Percentiles rank a stretch among this genome's conserved stretches.
Conservation (phyloP, 1,284 basidiomycete genomes). For the Peniophora sp. region DNA sequence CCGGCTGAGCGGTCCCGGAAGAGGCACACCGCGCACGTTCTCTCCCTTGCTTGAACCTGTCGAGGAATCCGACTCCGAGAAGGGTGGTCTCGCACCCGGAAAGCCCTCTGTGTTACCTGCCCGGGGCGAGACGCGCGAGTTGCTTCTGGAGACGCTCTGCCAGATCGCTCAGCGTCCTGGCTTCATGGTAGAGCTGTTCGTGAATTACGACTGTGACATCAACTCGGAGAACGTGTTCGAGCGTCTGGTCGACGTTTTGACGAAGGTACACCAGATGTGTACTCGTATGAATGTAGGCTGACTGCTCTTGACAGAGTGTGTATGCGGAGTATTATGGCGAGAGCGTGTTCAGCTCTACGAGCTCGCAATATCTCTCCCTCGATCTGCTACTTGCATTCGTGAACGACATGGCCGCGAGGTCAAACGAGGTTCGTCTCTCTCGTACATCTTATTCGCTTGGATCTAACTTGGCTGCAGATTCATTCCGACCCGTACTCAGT, state of each 20-base stretch:
- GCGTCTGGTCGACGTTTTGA: constrained; percentile 83
- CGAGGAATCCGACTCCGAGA: constrained; percentile 39
- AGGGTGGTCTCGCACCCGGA: constrained; percentile 43
- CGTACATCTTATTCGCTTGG: neutral
- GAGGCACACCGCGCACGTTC: constrained; percentile 40
- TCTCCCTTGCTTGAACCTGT: constrained; percentile 40
- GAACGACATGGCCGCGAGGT: constrained; percentile 69
- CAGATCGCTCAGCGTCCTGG: constrained; percentile 76
- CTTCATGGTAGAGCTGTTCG: constrained; percentile 94
- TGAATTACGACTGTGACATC: constrained; percentile 95
- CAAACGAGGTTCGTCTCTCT: neutral
- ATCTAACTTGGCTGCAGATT: too few relatives aligned
- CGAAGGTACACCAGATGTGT: constrained; percentile 43
- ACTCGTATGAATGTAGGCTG: neutral
- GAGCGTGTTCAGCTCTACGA: constrained; percentile 59
- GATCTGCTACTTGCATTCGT: constrained; percentile 87
- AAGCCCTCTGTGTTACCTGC: constrained; percentile 64
- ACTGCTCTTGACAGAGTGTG: constrained; percentile 48
- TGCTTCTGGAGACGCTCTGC: constrained; percentile 84
- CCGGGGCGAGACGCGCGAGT: constrained; percentile 82
- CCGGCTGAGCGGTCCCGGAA: constrained; percentile 29
- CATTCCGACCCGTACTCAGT: too few relatives aligned
- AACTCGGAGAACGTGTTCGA: constrained; percentile 97
- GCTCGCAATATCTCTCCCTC: constrained; percentile 82
- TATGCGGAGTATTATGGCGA: constrained; percentile 59